Percentiles rank a stretch among this genome's conserved stretches.
Conservation (phyloP, 768 basidiomycete genomes). For the Xerocomellus dryophilus region DNA sequence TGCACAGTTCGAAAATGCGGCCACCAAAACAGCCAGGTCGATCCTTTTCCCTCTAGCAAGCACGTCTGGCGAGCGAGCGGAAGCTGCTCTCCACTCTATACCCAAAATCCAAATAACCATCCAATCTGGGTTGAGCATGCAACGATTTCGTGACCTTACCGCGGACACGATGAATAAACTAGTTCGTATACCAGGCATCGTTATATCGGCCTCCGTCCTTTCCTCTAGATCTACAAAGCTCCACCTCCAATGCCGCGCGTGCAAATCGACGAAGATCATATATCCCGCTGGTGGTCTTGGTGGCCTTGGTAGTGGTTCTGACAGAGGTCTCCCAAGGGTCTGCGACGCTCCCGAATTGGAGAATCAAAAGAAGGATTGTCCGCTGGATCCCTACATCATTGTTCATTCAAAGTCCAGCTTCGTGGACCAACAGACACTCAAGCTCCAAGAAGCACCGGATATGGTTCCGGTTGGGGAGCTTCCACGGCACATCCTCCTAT, state of each 20-base stretch:
- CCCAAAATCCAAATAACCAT: slow-evolving; percentile 85
- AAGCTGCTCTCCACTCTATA: slow-evolving; percentile 47
- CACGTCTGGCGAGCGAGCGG: slow-evolving; percentile 42
- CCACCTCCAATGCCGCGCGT: slow-evolving; percentile 89
- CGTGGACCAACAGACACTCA: slow-evolving; percentile 93
- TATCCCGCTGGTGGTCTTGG: slow-evolving; percentile 77
- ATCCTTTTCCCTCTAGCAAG: slow-evolving; percentile 80
- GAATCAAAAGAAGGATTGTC: slow-evolving; percentile 92
- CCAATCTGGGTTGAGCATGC: slow-evolving; percentile 86
- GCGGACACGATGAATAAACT: slow-evolving; percentile 95
- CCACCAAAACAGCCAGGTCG: slow-evolving; percentile 76
- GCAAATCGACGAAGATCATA: slow-evolving; percentile 74
- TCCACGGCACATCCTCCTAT: slow-evolving; percentile 91
- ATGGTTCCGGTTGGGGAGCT: slow-evolving; percentile 99
- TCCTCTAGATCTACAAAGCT: slow-evolving; percentile 91
- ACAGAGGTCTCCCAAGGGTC: slow-evolving; percentile 78
- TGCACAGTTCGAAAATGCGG: slow-evolving; percentile 84
- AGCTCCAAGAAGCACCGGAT: slow-evolving; percentile 97
- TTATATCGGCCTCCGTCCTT: slow-evolving; percentile 93
- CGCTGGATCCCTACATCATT: slow-evolving; percentile 93
- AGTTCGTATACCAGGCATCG: slow-evolving; percentile 95
- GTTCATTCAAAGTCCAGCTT: slow-evolving; percentile 92
- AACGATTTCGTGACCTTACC: slow-evolving; percentile 90
- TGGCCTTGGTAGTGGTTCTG: slow-evolving; percentile 83
- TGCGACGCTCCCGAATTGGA: slow-evolving; percentile 81